Conservation (phyloP, 495 filamentous ascomycete species). For the Daldinia concentrica region DNA sequence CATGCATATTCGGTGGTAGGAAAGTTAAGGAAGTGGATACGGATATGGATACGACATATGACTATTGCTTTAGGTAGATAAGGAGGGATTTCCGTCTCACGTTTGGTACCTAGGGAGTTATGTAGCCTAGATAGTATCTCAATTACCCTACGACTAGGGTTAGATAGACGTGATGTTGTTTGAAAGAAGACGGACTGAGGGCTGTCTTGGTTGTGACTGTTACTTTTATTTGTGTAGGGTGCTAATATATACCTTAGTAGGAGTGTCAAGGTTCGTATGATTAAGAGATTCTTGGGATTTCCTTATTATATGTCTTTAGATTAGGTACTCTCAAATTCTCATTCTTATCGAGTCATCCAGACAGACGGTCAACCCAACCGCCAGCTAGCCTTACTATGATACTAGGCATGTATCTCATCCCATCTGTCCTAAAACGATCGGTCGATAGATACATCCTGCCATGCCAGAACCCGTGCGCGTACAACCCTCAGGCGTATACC, state of each 20-base stretch:
- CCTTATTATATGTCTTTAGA: not conserved
- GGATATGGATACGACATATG: not conserved
- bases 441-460: not conserved
- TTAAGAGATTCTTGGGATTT: no score
- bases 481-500: not conserved
- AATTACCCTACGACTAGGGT: slow-evolving; percentile 1
- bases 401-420: not conserved
- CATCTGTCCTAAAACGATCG: not conserved
- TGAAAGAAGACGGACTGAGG: not conserved
- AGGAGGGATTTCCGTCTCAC: not conserved
- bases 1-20: slow-evolving; percentile 2
- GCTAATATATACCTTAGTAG: no score
- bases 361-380: not conserved
- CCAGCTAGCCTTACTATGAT: not conserved
- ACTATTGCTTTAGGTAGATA: not conserved
- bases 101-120: not conserved
- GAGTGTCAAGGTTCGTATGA: no score
- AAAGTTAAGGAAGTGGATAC: not conserved
- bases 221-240: not conserved
- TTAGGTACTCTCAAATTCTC: not conserved
- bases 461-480: not conserved
- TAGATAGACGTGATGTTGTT: not conserved
- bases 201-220: not conserved
- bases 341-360: not conserved
- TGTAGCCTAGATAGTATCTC: slow-evolving; percentile 1